Conservation (phyloP, 225 moss, liverwort and hornwort genomes). For the Pleurozium schreberi region DNA sequence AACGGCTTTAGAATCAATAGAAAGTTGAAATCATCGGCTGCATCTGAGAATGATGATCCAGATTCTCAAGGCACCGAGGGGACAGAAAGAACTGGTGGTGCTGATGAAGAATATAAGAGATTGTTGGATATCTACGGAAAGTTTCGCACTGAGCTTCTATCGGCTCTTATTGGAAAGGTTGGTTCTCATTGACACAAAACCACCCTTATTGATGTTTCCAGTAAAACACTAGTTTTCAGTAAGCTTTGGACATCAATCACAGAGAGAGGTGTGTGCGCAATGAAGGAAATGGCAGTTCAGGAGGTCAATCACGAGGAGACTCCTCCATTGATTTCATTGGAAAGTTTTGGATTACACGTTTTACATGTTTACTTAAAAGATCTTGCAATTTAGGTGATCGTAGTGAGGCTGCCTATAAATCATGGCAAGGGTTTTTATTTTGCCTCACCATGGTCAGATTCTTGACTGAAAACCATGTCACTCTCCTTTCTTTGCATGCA, state of each 20-base stretch:
- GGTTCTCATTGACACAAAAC: neutral
- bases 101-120: conserved; percentile 28
- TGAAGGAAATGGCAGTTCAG: neutral
- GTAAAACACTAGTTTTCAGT: neutral
- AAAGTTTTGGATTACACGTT: neutral
- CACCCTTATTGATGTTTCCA: neutral
- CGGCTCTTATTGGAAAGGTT: conserved; percentile 51
- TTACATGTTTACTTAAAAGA: neutral
- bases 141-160: conserved; percentile 23
- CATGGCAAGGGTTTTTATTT: neutral
- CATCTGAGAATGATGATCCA: conserved; percentile 3
- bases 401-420: no score
- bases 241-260: neutral
- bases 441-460: neutral
- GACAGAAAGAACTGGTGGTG: conserved; percentile 5
- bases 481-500: neutral
- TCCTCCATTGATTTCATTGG: neutral
- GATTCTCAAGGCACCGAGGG: neutral
- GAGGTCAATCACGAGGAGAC: neutral
- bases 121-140: conserved; percentile 34
- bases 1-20: conserved; percentile 16
- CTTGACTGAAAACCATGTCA: neutral
- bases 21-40: conserved; percentile 7
- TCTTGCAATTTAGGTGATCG: neutral
- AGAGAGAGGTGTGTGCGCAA: neutral